Base-by-base conservation (phyloP, 106 monocot species). In the Xerophyta viscosa region DNA sequence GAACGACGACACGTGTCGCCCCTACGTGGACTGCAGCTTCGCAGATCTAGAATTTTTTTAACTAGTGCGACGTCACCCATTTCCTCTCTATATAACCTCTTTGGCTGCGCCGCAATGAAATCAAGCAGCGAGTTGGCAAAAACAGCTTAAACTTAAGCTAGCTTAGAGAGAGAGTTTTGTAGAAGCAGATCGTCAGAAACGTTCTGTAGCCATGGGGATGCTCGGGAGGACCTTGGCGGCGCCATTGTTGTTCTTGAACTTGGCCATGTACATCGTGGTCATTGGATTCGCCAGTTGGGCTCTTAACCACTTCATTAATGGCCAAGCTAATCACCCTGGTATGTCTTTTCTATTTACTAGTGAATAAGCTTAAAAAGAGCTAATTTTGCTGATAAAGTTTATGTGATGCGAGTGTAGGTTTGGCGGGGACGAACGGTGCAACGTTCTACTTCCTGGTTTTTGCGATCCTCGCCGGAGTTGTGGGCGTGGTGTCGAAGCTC, bases 301-400 rank as follows among this genome's bases (percentile, higher is more conserved):
- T 31, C 19, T 71, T 25, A 54, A 77, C 54, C 65, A 71, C 46
- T 66, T n/a, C 56, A 70, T 77, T 54, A 49, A 77, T 44, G n/a
- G 33, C 12, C 26, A 71, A 31, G 33, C 27, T 10, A 70, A 71
- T 46, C 61, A 46, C 24, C 47, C 59, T 66, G 33, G 54, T 70
- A 56, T 0, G 0, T 11, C 21, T 20, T 42, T 15, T 39, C 1
- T 15, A 54, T 33, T 1, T 42, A 14, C 3, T 20, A 9, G 24
- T 22, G n/a, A 30, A 19, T 24, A 19, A 4, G 15, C 27, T 4
- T 4, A 42, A 10, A 2, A 46, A 6, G 2, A 8, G 0, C 2
- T 8, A 1, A 15, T 2, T 15, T 3, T 42, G 18, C n/a, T 41
- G 24, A 42, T 1, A 20, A 29, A 12, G 8, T 6, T 39, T 27